A percentile compares a stretch with the other conserved stretches of the same genome.
These are phyloP conservation scores for Colletotrichum sp. DNA, from an alignment of 2,329 filamentous ascomycete species.

Conservation along the genomic window DNA sequence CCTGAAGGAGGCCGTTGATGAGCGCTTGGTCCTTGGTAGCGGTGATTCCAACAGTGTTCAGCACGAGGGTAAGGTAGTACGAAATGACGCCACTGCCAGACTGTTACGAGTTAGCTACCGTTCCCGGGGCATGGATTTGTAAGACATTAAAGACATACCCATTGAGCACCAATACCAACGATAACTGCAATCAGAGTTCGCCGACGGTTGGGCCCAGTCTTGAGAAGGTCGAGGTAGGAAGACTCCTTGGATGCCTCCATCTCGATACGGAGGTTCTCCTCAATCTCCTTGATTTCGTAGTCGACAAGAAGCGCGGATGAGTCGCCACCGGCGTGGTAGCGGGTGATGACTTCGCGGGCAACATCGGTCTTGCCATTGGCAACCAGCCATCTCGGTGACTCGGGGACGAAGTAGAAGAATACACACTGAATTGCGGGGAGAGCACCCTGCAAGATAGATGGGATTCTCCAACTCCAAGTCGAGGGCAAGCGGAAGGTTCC, in stretches of 20 bases:
- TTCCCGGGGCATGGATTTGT: rapidly evolving
- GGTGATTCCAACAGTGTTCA: conserved; percentile 33
- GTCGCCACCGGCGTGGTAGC: conserved; percentile 55
- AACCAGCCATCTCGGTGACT: conserved; percentile 67
- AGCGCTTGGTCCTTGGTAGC: conserved; percentile 38
- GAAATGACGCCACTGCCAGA: conserved; percentile 35
- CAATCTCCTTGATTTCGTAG: conserved; percentile 50
- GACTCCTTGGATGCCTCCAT: conserved; percentile 47
- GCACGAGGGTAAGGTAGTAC: conserved; percentile 40
- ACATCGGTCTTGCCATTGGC: conserved; percentile 57
- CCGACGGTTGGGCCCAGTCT: conserved; percentile 30
- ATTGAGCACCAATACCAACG: conserved; percentile 31
- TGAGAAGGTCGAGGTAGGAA: conserved; percentile 30
- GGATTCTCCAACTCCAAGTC: conserved; percentile 31
- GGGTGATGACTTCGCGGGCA: conserved; percentile 55
- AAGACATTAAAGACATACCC: not conserved
- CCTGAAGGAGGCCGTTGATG: conserved; percentile 39
- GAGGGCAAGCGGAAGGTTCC: conserved; percentile 37
- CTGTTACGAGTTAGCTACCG: not conserved
- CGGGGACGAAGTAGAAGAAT: conserved; percentile 46
- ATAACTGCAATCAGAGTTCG: conserved; percentile 27
- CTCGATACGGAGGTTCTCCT: conserved; percentile 46
- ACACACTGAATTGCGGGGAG: conserved; percentile 33
- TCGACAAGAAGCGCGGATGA: conserved; percentile 33
- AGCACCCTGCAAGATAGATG: conserved; percentile 38